Evolutionary conservation across 257 asterid genomes (phyloP), one percentile per base, ranked within the genome.

Genomic region (Gynochthodes officinalis): DNA sequence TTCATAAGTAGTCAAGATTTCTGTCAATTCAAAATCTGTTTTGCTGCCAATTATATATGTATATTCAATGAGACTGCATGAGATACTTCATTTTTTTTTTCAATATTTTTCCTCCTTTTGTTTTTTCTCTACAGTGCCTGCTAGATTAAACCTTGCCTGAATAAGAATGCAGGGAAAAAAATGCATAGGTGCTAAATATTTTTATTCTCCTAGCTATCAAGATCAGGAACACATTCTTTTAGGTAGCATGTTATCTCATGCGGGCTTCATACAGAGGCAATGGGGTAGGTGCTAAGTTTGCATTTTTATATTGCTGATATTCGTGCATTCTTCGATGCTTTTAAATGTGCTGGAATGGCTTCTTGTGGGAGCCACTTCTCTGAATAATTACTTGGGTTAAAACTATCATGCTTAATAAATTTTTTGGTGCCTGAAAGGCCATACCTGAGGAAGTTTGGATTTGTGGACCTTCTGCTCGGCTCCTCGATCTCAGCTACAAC

Each of bases 391-490:
- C 15, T 43, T 73, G n/a, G 40, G 39, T n/a, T 23, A 30, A 3
- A 4, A 33, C 49, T 35, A 37, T 55, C 63, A 7, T 39, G 37
- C 73, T 75, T 64, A 64, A 78, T 79, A 68, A 46, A 75, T 61
- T 69, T 73, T 80, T 80, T 76, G 78, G 78, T 70, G 76, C 67
- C 73, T 88, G 82, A 77, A 69, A 93, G 98, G 73, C 79, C 75
- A 83, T 89, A 77, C 96, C 98, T 67, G 96, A 79, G 49, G 96
- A 93, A 76, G 89, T 90, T 72, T 91, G 92, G 93, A 66, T 74
- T 13, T 84, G 87, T 76, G 92, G 89, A 73, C 43, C 82, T 64
- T 79, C 77, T 69, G 85, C 87, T 77, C 85, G 96, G 75, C 84
- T 91, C 53, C 93, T 93, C 64, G 96, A 93, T 79, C 75, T 87